A percentile compares a stretch with the other conserved stretches of the same genome.
phyloP scores from a whole-genome alignment of 805 yeast species.

The Blastobotrys parvus region DNA sequence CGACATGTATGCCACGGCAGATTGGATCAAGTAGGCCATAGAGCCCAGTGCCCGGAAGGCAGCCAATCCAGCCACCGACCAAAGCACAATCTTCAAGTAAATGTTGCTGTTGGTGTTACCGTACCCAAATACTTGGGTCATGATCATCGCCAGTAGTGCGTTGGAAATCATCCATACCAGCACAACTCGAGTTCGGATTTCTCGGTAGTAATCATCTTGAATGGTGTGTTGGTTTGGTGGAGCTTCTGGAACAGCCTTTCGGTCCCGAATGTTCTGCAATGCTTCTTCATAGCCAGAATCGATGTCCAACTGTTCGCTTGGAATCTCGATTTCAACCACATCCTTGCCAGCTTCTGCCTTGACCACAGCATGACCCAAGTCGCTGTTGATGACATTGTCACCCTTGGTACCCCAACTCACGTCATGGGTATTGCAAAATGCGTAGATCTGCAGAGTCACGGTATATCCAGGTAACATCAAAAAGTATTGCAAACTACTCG shows the following conservation, averaged over 20 bases:
- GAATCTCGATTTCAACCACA: constrained; percentile 71
- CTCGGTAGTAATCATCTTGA: constrained; percentile 82
- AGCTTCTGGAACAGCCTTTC: constrained; percentile 48
- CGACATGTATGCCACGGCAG: constrained; percentile 17
- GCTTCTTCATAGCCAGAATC: constrained; percentile 77
- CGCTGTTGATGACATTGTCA: constrained; percentile 63
- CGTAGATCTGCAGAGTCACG: constrained; percentile 88
- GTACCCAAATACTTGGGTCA: constrained; percentile 72
- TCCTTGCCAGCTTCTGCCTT: constrained; percentile 77
- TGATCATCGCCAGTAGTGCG: constrained; percentile 72
- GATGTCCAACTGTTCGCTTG: constrained; percentile 62
- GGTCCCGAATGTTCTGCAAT: constrained; percentile 60
- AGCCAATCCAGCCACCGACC: constrained; percentile 88
- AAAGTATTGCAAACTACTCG: constrained; percentile 83
- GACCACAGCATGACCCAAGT: constrained; percentile 73
- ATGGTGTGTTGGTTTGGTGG: constrained; percentile 31
- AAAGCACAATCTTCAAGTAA: constrained; percentile 74
- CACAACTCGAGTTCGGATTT: constrained; percentile 92
- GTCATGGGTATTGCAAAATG: constrained; percentile 96
- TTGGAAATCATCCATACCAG: constrained; percentile 86
- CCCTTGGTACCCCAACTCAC: constrained; percentile 99
- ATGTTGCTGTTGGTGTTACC: constrained; percentile 59
- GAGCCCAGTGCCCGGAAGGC: constrained; percentile 80
- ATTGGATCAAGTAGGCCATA: constrained; percentile 50
- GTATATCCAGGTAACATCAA: constrained; percentile 85